Percentiles rank a stretch among this genome's conserved stretches.
These are phyloP conservation scores for Chernovozyma sophiae-reginae DNA, from an alignment of 1,139 yeast genomes.

Conservation along the genomic window DNA sequence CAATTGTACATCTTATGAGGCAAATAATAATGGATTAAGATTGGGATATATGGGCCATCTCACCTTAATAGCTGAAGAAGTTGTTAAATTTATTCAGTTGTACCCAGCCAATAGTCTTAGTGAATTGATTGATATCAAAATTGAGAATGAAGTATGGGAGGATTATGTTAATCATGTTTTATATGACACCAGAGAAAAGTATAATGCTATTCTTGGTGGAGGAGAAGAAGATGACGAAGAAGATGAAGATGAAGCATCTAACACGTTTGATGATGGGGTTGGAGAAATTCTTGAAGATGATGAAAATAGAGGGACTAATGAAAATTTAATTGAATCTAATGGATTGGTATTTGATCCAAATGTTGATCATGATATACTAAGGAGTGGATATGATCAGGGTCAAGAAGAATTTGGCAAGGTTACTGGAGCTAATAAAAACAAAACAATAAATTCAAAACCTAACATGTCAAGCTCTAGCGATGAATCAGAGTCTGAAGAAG, in stretches of 20 bases:
- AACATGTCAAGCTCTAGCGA: slow-evolving; percentile 19
- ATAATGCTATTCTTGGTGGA: slow-evolving; percentile 93
- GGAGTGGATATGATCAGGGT: slow-evolving; percentile 19
- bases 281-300: slow-evolving; percentile 42
- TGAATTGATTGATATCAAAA: slow-evolving; percentile 54
- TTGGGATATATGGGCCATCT: slow-evolving; percentile 97
- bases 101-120: slow-evolving; percentile 62
- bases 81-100: slow-evolving; percentile 84
- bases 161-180: slow-evolving; percentile 79
- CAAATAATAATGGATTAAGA: slow-evolving; percentile 59
- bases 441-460: slow-evolving; percentile 33
- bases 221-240: slow-evolving; percentile 30
- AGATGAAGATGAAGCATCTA: slow-evolving; percentile 37
- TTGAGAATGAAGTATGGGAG: slow-evolving; percentile 69
- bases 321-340: slow-evolving; percentile 15
- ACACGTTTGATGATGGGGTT: slow-evolving; percentile 50
- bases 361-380: slow-evolving; percentile 29
- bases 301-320: slow-evolving; percentile 8
- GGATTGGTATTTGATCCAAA: slow-evolving; percentile 34
- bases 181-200: slow-evolving; percentile 87
- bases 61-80: slow-evolving; percentile 93
- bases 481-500: slow-evolving; percentile 22
- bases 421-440: slow-evolving; percentile 19
- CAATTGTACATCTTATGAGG: slow-evolving; percentile 67
- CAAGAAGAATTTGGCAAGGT: slow-evolving; percentile 18